Conservation (phyloP, 116 monocot genomes). For the Trichopus zeylanicus region DNA sequence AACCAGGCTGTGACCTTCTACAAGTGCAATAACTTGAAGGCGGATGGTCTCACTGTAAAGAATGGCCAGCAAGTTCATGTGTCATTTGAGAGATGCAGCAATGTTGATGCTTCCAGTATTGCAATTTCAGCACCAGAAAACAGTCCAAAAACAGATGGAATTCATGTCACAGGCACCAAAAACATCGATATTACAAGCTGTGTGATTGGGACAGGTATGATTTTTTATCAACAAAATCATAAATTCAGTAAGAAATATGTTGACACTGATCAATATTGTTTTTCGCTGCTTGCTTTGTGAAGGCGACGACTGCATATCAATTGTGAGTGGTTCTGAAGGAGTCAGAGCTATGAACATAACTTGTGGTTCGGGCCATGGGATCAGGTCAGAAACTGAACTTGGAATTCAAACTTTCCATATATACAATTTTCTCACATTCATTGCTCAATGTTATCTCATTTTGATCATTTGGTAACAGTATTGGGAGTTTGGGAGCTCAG, state of each 20-base stretch:
- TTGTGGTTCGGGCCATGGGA: slow-evolving; percentile 91
- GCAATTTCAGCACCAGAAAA: slow-evolving; percentile 42
- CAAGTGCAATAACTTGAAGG: slow-evolving; percentile 41
- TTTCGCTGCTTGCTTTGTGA: slow-evolving; percentile 4
- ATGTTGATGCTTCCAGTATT: slow-evolving; percentile 35
- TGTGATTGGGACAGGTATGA: slow-evolving; percentile 66
- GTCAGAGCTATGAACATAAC: slow-evolving; percentile 36
- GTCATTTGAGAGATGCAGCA: slow-evolving; percentile 36
- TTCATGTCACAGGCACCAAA: slow-evolving; percentile 52
- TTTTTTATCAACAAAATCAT: no score
- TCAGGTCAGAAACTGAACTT: slow-evolving; percentile 36
- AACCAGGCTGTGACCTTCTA: slow-evolving; percentile 62
- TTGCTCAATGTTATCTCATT: no score
- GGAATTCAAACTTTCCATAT: background rate
- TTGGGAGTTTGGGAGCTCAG: slow-evolving; percentile 71
- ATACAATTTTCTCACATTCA: background rate
- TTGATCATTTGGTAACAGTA: no score
- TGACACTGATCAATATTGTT: background rate
- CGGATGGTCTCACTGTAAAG: slow-evolving; percentile 41
- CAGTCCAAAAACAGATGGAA: slow-evolving; percentile 93
- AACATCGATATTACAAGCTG: slow-evolving; percentile 48
- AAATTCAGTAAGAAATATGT: no score
- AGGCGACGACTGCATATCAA: slow-evolving; percentile 97
- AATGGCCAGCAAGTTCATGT: slow-evolving; percentile 89
- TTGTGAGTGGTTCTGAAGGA: slow-evolving; percentile 42